Percentiles rank a stretch among this genome's conserved stretches.
These are phyloP conservation scores for Melampsora americana DNA, from an alignment of 1,284 basidiomycete species.

Conservation along the genomic window DNA sequence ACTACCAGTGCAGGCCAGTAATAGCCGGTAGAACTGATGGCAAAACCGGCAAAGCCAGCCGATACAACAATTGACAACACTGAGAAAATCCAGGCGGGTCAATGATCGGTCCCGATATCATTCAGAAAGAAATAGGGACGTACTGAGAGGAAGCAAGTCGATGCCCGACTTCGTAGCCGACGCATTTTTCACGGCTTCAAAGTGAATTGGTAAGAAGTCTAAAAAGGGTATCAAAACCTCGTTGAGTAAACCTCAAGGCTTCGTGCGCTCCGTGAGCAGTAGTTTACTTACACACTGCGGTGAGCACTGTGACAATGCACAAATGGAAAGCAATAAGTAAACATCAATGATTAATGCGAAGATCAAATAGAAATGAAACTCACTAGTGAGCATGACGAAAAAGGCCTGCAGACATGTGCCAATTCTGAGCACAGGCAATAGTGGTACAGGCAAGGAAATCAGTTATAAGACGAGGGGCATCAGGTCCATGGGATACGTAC, in stretches of 20 bases:
- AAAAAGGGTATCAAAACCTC: background rate
- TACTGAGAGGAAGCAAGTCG: background rate
- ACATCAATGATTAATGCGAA: background rate
- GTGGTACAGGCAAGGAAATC: too few species aligned
- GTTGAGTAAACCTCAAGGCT: background rate
- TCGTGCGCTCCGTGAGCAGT: background rate
- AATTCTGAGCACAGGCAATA: background rate
- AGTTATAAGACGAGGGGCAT: too few species aligned
- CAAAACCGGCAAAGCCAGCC: background rate
- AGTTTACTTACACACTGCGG: background rate
- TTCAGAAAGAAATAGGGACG: background rate
- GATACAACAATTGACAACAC: conserved; percentile 11
- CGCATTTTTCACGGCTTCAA: background rate
- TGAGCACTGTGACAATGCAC: background rate
- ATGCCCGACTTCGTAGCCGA: background rate
- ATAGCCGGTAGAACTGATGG: conserved; percentile 6
- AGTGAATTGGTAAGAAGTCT: conserved; percentile 1
- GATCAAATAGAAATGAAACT: background rate
- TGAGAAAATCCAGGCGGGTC: background rate
- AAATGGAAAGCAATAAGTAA: background rate
- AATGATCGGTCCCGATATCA: too few species aligned
- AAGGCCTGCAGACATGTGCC: conserved; percentile 2
- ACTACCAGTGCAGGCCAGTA: conserved; percentile 3
- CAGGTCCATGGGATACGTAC: background rate
- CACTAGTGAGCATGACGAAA: conserved; percentile 2